Evolutionary conservation across 1,284 basidiomycete genomes (phyloP), one percentile per base, ranked within the genome.

Genomic region (Trametes pubescens): DNA sequence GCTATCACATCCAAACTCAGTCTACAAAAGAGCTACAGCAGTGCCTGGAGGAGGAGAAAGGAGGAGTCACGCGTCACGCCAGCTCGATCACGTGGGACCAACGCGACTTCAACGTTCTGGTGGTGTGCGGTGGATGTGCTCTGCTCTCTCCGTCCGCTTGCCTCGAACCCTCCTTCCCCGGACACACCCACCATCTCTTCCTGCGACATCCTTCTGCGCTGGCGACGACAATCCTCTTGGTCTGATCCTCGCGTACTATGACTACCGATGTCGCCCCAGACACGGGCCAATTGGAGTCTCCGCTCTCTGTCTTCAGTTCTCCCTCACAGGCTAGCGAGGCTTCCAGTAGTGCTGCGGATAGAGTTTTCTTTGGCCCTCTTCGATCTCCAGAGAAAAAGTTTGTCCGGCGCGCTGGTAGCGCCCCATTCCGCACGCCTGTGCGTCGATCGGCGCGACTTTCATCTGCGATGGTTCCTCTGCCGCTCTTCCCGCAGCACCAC

Each of bases 341-440:
- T 21, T 69, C 71, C 26, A 71, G 71, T 54, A 67, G 71, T 11
- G 61, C 65, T 32, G 52, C 68, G 2, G 72, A 73, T 22, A 79
- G 80, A 65, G 75, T 85, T 35, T 82, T 84, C 72, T 85, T 86
- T 72, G 86, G 84, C 18, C 82, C 84, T 46, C 69, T 85, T 24
- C 81, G 78, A 65, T 85, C 87, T 21, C 86, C 86, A 29, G 86
- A 87, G 76, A 85, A 82, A 72, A 79, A 78, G 65, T 80, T 82
- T 67, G 69, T 55, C 48, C 72, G 35, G 64, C 73, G 67, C 68
- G 79, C 59, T 75, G 78, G 67, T 72, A 71, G 67, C 67, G 73
- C 47, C 71, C 69, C 67, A 64, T 72, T 68, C 65, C 69, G 72
- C 75, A 77, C 81, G 43, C 79, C 79, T 35, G 71, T 82, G n/a